Evolutionary conservation across 257 asterid genomes (phyloP).

Genomic region (Cinchona pubescens): DNA sequence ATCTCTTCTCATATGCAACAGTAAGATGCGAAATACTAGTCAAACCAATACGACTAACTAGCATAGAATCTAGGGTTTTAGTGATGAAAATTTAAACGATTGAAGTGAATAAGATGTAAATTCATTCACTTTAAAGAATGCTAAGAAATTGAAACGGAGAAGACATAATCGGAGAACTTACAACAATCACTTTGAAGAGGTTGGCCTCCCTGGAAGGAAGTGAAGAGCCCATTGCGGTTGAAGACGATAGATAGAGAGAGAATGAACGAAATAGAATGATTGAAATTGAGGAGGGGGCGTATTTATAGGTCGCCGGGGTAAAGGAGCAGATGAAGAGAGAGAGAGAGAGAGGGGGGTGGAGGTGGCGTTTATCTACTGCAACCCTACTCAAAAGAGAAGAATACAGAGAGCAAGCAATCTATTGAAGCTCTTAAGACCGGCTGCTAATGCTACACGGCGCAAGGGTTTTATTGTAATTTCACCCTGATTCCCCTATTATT

Average conservation of each 20-base stretch:
- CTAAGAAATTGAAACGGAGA: conserved; percentile 13
- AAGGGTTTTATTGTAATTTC: conserved; percentile 7
- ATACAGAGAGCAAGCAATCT: conserved; percentile 1
- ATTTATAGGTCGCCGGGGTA: conserved; percentile 9
- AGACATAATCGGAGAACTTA: conserved; percentile 42
- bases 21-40: neutral
- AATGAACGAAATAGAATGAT: conserved; percentile 20
- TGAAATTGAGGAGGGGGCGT: neutral
- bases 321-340: conserved; percentile 22
- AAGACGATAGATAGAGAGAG: conserved; percentile 13
- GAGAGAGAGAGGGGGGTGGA: conserved; percentile 17
- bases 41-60: conserved; percentile 6
- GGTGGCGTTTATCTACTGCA: conserved; percentile 90
- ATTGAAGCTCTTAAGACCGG: neutral
- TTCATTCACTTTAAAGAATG: neutral
- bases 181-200: conserved; percentile 97
- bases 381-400: conserved; percentile 57
- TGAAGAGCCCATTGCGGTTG: conserved; percentile 67
- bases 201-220: conserved; percentile 98
- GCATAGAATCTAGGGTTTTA: conserved; percentile 26
- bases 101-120: conserved; percentile 13
- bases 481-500: too few species aligned
- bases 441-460: conserved; percentile 9
- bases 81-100: neutral
- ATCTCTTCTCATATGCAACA: neutral